Evolutionary conservation across 2,329 filamentous ascomycete genomes (phyloP).

Genomic region (Scopulariopsis brevicaulis): DNA sequence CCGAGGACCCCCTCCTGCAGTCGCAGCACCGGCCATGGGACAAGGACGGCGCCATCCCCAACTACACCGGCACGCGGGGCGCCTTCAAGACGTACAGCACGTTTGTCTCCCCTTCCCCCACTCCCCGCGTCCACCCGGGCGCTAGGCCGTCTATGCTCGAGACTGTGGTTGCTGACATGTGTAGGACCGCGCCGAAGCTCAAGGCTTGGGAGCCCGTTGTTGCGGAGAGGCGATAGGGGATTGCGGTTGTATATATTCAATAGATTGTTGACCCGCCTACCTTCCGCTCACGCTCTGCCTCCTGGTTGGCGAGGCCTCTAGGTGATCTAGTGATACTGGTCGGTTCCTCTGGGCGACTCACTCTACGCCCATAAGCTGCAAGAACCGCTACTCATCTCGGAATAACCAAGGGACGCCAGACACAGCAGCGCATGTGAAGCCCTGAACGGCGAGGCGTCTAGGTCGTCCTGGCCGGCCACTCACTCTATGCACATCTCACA

Average conservation of each 20-base stretch:
- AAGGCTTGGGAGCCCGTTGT: constrained; percentile 35
- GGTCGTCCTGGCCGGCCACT: too few species aligned
- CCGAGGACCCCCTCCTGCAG: constrained; percentile 60
- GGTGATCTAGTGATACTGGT: background rate
- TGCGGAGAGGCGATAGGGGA: constrained; percentile 11
- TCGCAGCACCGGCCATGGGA: constrained; percentile 65
- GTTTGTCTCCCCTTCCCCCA: constrained; percentile 42
- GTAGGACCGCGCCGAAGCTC: constrained; percentile 42
- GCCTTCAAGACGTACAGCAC: constrained; percentile 93
- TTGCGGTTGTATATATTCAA: background rate
- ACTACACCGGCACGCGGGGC: constrained; percentile 61
- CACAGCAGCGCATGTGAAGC: too few species aligned
- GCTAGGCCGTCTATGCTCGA: background rate
- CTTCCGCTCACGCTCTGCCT: too few species aligned
- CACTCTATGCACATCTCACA: too few species aligned
- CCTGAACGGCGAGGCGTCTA: too few species aligned
- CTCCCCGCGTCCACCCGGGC: background rate
- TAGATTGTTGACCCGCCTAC: background rate
- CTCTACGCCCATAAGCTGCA: too few species aligned
- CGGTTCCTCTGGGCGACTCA: too few species aligned
- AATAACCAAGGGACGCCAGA: too few species aligned
- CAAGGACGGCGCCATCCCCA: constrained; percentile 56
- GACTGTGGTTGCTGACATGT: background rate
- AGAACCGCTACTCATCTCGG: too few species aligned
- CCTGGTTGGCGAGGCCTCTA: too few species aligned